Conservation (phyloP, 2,329 filamentous ascomycete species). For the Bipolaris sorokiniana region DNA sequence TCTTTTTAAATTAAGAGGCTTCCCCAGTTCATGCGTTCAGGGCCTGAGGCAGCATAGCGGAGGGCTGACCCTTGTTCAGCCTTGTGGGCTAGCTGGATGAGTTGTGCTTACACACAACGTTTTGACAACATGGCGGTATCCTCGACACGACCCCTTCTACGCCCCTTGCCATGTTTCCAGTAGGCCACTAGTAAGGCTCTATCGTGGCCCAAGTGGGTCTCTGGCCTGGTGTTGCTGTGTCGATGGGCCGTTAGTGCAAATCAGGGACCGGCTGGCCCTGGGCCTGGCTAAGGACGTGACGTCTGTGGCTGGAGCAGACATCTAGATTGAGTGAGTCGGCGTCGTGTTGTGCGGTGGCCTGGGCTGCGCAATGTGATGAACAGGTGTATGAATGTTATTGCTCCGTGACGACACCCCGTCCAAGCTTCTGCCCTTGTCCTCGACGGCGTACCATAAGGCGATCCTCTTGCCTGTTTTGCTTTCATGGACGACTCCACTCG, state of each 20-base stretch:
- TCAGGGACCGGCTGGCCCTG: background rate
- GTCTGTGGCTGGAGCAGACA: background rate
- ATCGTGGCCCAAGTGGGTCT: background rate
- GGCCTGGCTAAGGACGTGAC: background rate
- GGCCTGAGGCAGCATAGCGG: no score
- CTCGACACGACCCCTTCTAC: no score
- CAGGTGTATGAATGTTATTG: slow-evolving; percentile 9
- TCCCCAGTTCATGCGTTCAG: no score
- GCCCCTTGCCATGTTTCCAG: background rate
- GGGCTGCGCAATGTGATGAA: background rate
- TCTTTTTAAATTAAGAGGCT: no score
- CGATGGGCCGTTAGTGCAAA: slow-evolving; percentile 1
- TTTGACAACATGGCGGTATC: no score
- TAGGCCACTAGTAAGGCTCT: background rate
- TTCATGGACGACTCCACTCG: slow-evolving; percentile 8
- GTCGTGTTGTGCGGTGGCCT: background rate
- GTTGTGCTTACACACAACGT: no score
- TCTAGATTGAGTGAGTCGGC: background rate
- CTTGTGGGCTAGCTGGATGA: no score
- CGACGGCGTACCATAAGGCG: slow-evolving; percentile 11
- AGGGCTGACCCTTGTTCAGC: no score
- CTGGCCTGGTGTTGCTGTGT: background rate
- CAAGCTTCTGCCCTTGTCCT: slow-evolving; percentile 10
- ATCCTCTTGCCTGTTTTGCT: slow-evolving; percentile 21
- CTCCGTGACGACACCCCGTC: slow-evolving; percentile 9